These are phyloP conservation scores for Populus hybrid DNA, from an alignment of 441 rosid species.

Conservation along the genomic window DNA sequence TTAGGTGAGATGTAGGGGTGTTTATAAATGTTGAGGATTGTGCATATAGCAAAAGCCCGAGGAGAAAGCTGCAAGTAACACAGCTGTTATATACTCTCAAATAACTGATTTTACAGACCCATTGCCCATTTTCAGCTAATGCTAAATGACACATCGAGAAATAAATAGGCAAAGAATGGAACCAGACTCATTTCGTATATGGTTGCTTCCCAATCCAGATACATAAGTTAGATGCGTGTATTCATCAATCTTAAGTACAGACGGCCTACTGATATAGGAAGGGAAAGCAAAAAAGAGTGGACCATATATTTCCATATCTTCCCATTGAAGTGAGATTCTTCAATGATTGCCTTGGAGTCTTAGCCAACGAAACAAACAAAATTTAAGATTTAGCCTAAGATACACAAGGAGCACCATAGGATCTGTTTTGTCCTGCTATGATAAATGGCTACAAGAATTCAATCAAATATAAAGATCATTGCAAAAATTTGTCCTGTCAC, in stretches of 20 bases:
- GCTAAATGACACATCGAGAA: background rate
- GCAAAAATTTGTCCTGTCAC: conserved; percentile 24
- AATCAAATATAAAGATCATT: background rate
- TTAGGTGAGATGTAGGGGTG: background rate
- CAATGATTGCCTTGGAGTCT: background rate
- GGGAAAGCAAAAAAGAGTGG: background rate
- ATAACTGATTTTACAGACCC: background rate
- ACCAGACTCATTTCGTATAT: background rate
- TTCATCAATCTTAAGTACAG: background rate
- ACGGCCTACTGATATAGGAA: background rate
- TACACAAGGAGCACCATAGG: background rate
- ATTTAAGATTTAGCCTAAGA: no score
- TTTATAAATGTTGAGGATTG: background rate
- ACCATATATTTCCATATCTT: background rate
- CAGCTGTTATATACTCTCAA: background rate
- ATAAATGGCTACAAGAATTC: background rate
- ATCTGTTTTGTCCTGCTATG: background rate
- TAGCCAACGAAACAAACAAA: background rate
- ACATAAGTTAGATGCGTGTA: background rate
- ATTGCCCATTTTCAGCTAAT: background rate
- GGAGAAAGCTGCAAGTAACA: background rate
- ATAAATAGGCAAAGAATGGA: background rate
- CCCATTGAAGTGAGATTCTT: no score
- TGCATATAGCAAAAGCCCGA: background rate
- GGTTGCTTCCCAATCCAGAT: background rate